These are phyloP conservation scores for Phlyctochytrium arcticum DNA, from an alignment of 192 early-diverging fungal species.

Conservation along the genomic window DNA sequence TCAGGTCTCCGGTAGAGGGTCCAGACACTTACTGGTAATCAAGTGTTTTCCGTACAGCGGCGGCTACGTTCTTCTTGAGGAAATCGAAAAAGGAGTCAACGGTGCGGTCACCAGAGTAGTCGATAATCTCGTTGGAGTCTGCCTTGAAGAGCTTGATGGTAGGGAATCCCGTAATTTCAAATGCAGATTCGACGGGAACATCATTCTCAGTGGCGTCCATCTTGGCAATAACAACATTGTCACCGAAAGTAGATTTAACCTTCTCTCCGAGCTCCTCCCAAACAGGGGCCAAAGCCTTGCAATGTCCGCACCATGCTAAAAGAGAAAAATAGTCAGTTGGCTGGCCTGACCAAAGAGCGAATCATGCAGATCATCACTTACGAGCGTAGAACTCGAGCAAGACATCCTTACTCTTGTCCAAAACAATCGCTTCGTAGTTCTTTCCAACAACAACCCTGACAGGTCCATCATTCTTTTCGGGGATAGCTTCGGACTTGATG, in stretches of 20 bases:
- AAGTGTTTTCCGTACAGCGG: conserved; percentile 99
- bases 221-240: conserved; percentile 80
- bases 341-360: too few relatives aligned
- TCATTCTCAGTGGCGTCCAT: conserved; percentile 96
- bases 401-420: conserved; percentile 83
- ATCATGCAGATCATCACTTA: conserved; percentile 19
- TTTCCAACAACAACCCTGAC: conserved; percentile 89
- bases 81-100: conserved; percentile 75
- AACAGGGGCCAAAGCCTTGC: conserved; percentile 62
- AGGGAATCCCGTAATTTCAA: conserved; percentile 88
- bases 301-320: conserved; percentile 47
- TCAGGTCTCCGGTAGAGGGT: neutral
- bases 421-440: conserved; percentile 77
- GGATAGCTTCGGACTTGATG: conserved; percentile 78
- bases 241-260: conserved; percentile 21
- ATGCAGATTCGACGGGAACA: conserved; percentile 62
- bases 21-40: conserved; percentile 58
- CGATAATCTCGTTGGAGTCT: conserved; percentile 69
- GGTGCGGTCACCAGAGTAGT: conserved; percentile 80
- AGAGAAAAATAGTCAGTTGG: conserved; percentile 24
- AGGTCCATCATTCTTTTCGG: conserved; percentile 78
- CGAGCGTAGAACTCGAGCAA: conserved; percentile 87
- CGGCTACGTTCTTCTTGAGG: conserved; percentile 69
- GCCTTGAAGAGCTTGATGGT: conserved; percentile 92
- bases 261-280: conserved; percentile 77